Base-by-base conservation (phyloP, 1,284 basidiomycete genomes). In the Ganoderma multipileum region DNA sequence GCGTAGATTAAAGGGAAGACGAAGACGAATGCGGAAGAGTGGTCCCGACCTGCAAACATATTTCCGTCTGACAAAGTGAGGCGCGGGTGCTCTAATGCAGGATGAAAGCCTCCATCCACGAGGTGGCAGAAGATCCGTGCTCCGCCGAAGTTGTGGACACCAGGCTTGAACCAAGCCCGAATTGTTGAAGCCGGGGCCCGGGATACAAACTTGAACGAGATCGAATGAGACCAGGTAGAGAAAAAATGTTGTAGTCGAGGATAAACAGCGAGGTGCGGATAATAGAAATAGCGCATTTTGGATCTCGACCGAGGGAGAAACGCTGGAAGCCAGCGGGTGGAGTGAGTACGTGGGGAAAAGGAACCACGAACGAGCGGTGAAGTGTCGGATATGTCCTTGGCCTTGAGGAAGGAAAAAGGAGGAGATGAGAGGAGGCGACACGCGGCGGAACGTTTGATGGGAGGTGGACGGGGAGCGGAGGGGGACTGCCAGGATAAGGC, bases 241-340 rank as follows among this genome's bases (percentile, higher is more conserved):
- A 41, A 7, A n/a, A 41, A 36, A 39, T 38, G 63, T 11, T 23
- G 55, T 54, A 33, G 41, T 58, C 59, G 61, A 42, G 63, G 63
- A 68, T 33, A 63, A 63, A 58, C 14, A 59, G 63, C 5, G 47
- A n/a, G 50, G 52, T 18, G 60, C 5, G 59, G 65, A 67, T 71
- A 65, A 68, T 50, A 58, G 63, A 65, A 65, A 58, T 42, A 20
- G 54, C 39, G 20, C n/a, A 38, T 33, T 38, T 38, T 23, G 52
- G 26, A 20, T 20, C 28, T 30, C 7, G 33, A 57, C 54, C 18
- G 16, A 26, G 3, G 8, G 6, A 20, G 30, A 36, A 57, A 36
- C 12, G 33, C 33, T 38, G 54, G 26, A 55, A 18, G 54, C 54
- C 28, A 16, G 16, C n/a, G 30, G 33, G 59, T 39, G 44, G 41